Conservation (phyloP, 2,329 filamentous ascomycete species). For the Sphaerostilbella broomeana region DNA sequence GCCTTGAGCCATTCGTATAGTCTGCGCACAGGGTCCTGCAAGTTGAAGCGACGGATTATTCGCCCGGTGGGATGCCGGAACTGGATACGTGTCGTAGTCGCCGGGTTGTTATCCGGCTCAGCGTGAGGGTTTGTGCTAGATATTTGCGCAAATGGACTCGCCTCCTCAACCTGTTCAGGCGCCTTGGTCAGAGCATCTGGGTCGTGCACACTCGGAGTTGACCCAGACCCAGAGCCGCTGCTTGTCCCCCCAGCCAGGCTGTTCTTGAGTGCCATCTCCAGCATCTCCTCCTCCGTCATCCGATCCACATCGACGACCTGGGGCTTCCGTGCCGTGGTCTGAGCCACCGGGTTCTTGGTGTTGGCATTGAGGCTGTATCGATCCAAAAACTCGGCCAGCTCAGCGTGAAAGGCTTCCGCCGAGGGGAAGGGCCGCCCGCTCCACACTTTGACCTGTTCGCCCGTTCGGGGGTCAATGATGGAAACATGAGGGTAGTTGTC, state of each 20-base stretch:
- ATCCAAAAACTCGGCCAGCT: constrained; percentile 93
- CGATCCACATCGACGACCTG: constrained; percentile 70
- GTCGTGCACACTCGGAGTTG: constrained; percentile 57
- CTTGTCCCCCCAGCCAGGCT: constrained; percentile 55
- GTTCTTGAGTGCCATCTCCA: constrained; percentile 87
- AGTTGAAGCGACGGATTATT: constrained; percentile 76
- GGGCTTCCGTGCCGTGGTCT: constrained; percentile 52
- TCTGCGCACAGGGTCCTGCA: constrained; percentile 68
- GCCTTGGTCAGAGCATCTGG: constrained; percentile 80
- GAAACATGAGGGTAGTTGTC: constrained; percentile 94
- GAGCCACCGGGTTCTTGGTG: constrained; percentile 88
- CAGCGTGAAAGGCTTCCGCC: constrained; percentile 76
- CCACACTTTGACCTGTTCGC: constrained; percentile 96
- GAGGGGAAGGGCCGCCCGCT: constrained; percentile 73
- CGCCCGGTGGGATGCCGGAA: constrained; percentile 81
- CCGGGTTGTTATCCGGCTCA: constrained; percentile 67
- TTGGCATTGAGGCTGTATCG: constrained; percentile 83
- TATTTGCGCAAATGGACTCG: constrained; percentile 61
- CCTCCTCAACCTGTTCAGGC: constrained; percentile 32
- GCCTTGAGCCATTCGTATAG: constrained; percentile 98
- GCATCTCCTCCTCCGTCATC: constrained; percentile 96
- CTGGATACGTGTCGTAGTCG: constrained; percentile 79
- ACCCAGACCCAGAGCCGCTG: constrained; percentile 27
- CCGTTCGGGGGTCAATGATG: constrained; percentile 90
- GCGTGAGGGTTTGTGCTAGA: constrained; percentile 64